Evolutionary conservation across 257 asterid genomes (phyloP), one percentile per base, ranked within the genome.

Genomic region (Phtheirospermum japonicum): DNA sequence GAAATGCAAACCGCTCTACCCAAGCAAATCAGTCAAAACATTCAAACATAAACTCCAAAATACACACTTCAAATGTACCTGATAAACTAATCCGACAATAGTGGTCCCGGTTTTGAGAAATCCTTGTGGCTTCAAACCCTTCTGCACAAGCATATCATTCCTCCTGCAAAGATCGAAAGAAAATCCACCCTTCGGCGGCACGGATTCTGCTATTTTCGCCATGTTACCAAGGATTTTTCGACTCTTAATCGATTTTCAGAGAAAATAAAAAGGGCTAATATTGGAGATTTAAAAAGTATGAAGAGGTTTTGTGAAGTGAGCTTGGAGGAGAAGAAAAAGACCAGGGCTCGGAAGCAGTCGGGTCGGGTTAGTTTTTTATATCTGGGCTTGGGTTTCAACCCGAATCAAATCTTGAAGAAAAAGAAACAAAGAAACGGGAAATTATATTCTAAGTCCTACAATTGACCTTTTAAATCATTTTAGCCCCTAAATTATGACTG

Each of bases 31-130:
- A 63, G 33, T 10, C 6, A 28, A 12, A 36, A 53, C 34, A 17
- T n/a, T n/a, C n/a, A 59, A 18, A n/a, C 64, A 0, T 12, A 40
- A 40, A 2, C 9, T 28, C 18, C 40, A 7, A 33, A 46, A 33
- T 4, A 49, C 2, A 48, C 12, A 20, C 32, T 20, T 10, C 9
- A 1, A 48, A 67, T 23, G 10, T 64, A 88, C 98, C 96, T 84
- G 60, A 61, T 84, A 91, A 74, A 91, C 74, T 68, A 91, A 71
- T 30, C 98, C 98, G 8, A 91, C 98, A 28, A 91, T 91, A 33
- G 96, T 91, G 42, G 98, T 91, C 48, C 98, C 98, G 52, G 98
- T 91, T 80, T 91, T 91, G 58, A 91, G 94, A 68, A 73, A 91
- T 9, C 85, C 72, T 10, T 94, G 81, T 49, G 61, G 48, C 59